Conservation (phyloP, 2,329 filamentous ascomycete species). For the Claviceps purpurea region DNA sequence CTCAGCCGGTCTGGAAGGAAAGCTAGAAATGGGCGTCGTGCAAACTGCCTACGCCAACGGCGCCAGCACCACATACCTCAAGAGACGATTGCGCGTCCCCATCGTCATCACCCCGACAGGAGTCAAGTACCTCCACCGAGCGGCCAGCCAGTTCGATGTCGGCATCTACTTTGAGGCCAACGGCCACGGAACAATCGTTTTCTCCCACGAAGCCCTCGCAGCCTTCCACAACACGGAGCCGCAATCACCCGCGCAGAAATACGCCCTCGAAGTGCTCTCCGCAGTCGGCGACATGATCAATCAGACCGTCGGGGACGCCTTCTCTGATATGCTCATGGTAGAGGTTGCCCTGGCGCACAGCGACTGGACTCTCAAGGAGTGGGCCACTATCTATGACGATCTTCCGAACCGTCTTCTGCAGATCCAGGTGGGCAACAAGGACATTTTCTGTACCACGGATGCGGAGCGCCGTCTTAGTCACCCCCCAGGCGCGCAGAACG, state of each 20-base stretch:
- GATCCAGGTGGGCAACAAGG: constrained; percentile 78
- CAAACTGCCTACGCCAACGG: constrained; percentile 98
- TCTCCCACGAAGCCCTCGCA: constrained; percentile 71
- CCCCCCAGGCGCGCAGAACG: constrained; percentile 64
- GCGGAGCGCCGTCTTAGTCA: constrained; percentile 79
- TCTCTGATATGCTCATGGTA: constrained; percentile 91
- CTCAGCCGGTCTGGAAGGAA: constrained; percentile 62
- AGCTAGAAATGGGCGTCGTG: constrained; percentile 83
- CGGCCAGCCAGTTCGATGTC: constrained; percentile 86
- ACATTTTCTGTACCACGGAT: constrained; percentile 80
- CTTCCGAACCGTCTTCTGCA: constrained; percentile 91
- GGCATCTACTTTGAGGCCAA: constrained; percentile 99
- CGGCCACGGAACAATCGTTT: constrained; percentile 91
- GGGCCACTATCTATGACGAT: constrained; percentile 86
- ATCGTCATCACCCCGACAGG: constrained; percentile 90
- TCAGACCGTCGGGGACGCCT: constrained; percentile 91
- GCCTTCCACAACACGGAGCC: constrained; percentile 69
- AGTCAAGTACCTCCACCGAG: constrained; percentile 95
- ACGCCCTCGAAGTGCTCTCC: constrained; percentile 71
- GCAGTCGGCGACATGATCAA: constrained; percentile 89
- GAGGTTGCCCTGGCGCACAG: constrained; percentile 96
- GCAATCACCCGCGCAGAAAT: constrained; percentile 82
- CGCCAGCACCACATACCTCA: constrained; percentile 81
- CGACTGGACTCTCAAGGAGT: constrained; percentile 77
- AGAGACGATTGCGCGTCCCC: constrained; percentile 74